Conservation (phyloP, 306 rosid species). For the Malus fusca region DNA sequence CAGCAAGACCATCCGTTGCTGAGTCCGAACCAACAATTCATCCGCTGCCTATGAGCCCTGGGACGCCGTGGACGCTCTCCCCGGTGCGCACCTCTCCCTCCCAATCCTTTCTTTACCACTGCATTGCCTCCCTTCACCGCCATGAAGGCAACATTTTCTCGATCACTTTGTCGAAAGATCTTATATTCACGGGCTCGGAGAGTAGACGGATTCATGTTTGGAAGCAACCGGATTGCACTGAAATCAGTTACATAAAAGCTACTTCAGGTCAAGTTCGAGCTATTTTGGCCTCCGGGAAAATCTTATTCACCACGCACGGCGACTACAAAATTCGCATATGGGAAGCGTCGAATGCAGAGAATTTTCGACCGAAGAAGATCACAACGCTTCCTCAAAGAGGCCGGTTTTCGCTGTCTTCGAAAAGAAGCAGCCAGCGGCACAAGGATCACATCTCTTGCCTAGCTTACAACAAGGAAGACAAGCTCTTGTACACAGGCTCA, state of each 20-base stretch:
- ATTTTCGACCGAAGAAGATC: slow-evolving; percentile 31
- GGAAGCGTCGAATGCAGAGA: slow-evolving; percentile 30
- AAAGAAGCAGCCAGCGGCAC: slow-evolving; percentile 29
- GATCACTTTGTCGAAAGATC: slow-evolving; percentile 31
- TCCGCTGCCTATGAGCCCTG: slow-evolving; percentile 26
- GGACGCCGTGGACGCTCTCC: slow-evolving; percentile 35
- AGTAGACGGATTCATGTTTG: slow-evolving; percentile 41
- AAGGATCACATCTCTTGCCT: slow-evolving; percentile 37
- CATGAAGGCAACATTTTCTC: slow-evolving; percentile 45
- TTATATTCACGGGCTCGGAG: slow-evolving; percentile 41
- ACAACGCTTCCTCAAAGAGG: slow-evolving; percentile 31
- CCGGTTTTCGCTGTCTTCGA: slow-evolving; percentile 15
- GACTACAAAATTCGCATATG: slow-evolving; percentile 39
- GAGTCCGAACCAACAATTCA: slow-evolving; percentile 23
- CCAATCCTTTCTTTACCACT: slow-evolving; percentile 37
- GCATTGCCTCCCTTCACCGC: slow-evolving; percentile 56
- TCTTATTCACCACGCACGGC: slow-evolving; percentile 35
- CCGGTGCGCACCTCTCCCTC: slow-evolving; percentile 24
- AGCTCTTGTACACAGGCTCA: slow-evolving; percentile 47
- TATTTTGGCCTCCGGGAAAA: slow-evolving; percentile 29
- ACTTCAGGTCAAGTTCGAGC: slow-evolving; percentile 38
- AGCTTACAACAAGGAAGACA: slow-evolving; percentile 45
- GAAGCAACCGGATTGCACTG: slow-evolving; percentile 50
- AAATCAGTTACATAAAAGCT: slow-evolving; percentile 33
- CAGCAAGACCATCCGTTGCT: slow-evolving; percentile 31